Conservation (phyloP, 2,329 filamentous ascomycete species). For the Aspergillus japonicus region DNA sequence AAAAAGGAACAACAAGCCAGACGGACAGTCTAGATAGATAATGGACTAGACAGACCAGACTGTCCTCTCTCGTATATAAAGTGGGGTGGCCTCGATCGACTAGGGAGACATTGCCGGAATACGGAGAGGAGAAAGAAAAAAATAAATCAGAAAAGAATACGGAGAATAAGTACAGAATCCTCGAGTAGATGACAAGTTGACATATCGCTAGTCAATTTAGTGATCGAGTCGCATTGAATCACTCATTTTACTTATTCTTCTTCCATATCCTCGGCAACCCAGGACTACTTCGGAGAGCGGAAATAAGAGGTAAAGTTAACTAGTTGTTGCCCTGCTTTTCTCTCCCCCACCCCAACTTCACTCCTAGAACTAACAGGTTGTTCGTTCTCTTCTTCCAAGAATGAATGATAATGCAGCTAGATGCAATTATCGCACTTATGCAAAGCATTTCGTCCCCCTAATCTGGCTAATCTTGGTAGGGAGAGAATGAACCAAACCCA, state of each 20-base stretch:
- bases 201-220: neutral
- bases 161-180: no score
- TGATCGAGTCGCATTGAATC: neutral
- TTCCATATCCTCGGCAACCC: neutral
- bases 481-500: neutral
- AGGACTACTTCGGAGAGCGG: neutral
- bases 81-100: neutral
- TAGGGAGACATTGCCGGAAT: neutral
- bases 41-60: neutral
- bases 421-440: neutral
- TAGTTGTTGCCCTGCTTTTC: no score
- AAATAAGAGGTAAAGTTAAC: neutral
- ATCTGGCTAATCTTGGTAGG: neutral
- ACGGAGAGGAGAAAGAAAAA: neutral
- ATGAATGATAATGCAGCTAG: neutral
- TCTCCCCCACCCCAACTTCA: neutral
- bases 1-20: neutral
- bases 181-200: neutral
- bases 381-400: neutral
- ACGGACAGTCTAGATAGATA: neutral
- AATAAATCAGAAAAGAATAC: no score
- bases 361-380: neutral
- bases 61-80: slow-evolving; percentile 2
- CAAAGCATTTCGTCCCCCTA: neutral
- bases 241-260: neutral